Conservation (phyloP, 768 basidiomycete genomes). For the Hemileccinum rubropunctum region DNA sequence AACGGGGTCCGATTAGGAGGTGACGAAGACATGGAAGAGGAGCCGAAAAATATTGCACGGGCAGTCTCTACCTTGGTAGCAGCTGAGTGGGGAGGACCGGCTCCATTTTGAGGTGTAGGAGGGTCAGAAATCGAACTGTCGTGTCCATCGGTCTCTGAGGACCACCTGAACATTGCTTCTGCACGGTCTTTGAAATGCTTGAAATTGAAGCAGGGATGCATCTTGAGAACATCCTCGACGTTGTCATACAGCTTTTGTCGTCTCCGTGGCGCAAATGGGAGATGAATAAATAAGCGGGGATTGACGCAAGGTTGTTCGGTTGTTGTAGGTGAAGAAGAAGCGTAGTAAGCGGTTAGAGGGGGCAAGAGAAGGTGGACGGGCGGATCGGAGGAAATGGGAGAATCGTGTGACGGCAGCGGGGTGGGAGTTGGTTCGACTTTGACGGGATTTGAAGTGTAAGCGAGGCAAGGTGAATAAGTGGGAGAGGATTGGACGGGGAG, state of each 20-base stretch:
- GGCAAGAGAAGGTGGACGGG: constrained; percentile 24
- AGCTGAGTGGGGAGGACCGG: constrained; percentile 14
- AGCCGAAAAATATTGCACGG: constrained; percentile 32
- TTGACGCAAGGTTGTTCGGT: constrained; percentile 35
- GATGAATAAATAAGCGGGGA: constrained; percentile 35
- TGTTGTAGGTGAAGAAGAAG: constrained; percentile 22
- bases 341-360: constrained; percentile 17
- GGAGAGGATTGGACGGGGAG: constrained; percentile 17
- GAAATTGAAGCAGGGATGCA: constrained; percentile 51
- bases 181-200: constrained; percentile 45
- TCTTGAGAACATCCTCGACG: constrained; percentile 41
- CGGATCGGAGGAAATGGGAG: constrained; percentile 13
- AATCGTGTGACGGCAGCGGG: constrained; percentile 23
- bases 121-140: constrained; percentile 12
- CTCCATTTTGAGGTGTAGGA: constrained; percentile 32
- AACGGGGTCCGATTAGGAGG: constrained; percentile 9
- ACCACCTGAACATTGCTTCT: constrained; percentile 44
- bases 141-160: constrained; percentile 29
- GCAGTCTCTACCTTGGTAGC: constrained; percentile 26
- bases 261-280: constrained; percentile 38
- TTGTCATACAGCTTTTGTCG: constrained; percentile 39
- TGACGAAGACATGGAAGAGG: constrained; percentile 3
- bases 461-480: constrained; percentile 13
- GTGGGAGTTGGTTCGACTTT: constrained; percentile 36
- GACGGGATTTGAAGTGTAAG: constrained; percentile 20